Base-by-base conservation (phyloP, 805 yeast genomes). In the Vanderwaltozyma tropicalis region DNA sequence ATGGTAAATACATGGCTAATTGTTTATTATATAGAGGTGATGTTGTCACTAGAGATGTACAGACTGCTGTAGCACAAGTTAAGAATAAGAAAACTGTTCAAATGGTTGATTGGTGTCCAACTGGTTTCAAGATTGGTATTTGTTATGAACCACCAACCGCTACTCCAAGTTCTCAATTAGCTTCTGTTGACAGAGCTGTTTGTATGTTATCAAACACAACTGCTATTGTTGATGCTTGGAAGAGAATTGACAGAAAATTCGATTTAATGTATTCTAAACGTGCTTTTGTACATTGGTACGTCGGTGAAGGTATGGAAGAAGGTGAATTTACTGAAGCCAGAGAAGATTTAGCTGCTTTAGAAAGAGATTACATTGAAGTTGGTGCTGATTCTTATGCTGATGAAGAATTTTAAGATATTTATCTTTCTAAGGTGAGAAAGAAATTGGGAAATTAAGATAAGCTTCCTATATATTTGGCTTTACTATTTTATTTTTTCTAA, bases 221-320 rank as follows among this genome's bases (percentile, higher is more conserved):
- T 43, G 95, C 98, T 29, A 92, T 89, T 62, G 94, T 96, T 41
- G 96, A 89, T 63, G 97, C 98, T 25, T 89, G 98, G 98, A 79
- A 84, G 67, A 85, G 96, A 69, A 84, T 92, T 53, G 96, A 89
- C 69, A 78, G 78, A 64, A 89, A 89, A 71, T 89, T 89, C 69
- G 98, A 89, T 66, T 76, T 92, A 64, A 89, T 89, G 98, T 89
- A 88, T 72, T 75, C 89, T 57, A 92, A 89, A 78, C 87, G 98
- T 69, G 98, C 98, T 35, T 89, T 92, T 59, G 98, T 89, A 46
- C 98, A 89, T 71, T 92, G 98, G 97, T 89, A 87, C 60, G 98
- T 89, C 43, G 95, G 97, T 62, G 98, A 89, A 71, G 97, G 98
- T 72, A 89, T 89, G 97, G 98, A 89, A 68, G 98, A 89, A 69